A percentile compares a stretch with the other conserved stretches of the same genome.
phyloP scores from a whole-genome alignment of 441 rosid species.

The Syzygium malaccense region DNA sequence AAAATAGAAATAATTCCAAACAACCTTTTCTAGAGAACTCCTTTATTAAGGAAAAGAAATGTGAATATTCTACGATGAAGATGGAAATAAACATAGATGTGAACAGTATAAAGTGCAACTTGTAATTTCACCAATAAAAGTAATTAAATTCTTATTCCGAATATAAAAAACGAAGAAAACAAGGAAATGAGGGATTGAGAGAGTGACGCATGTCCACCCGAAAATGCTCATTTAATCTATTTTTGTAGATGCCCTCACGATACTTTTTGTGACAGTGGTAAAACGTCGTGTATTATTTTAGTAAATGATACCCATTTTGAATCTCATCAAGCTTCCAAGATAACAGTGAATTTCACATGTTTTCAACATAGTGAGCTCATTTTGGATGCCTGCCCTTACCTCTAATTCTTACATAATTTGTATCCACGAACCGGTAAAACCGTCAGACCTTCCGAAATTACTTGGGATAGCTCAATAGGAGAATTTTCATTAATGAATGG shows the following conservation, averaged over 20 bases:
- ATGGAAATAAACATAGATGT: background rate
- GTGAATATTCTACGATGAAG: background rate
- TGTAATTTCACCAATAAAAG: background rate
- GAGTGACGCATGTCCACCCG: background rate
- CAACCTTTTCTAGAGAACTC: background rate
- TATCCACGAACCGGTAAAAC: background rate
- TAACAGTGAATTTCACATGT: background rate
- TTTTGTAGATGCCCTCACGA: background rate
- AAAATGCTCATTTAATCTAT: background rate
- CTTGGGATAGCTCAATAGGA: background rate
- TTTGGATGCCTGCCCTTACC: background rate
- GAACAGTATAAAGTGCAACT: background rate
- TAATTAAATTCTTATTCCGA: background rate
- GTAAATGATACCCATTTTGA: background rate
- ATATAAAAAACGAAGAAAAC: background rate
- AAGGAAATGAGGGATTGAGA: background rate
- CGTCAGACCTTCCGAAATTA: background rate
- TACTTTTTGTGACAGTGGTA: background rate
- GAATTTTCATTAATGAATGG: background rate
- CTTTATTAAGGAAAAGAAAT: background rate
- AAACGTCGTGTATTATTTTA: background rate
- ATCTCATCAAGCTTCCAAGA: background rate
- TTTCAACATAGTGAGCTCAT: background rate
- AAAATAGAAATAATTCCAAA: background rate
- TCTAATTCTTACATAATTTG: background rate